Percentiles rank a stretch among this genome's conserved stretches.
Evolutionary conservation across 2,329 filamentous ascomycete species (phyloP).

Genomic region (Incumbomyces lentus): DNA sequence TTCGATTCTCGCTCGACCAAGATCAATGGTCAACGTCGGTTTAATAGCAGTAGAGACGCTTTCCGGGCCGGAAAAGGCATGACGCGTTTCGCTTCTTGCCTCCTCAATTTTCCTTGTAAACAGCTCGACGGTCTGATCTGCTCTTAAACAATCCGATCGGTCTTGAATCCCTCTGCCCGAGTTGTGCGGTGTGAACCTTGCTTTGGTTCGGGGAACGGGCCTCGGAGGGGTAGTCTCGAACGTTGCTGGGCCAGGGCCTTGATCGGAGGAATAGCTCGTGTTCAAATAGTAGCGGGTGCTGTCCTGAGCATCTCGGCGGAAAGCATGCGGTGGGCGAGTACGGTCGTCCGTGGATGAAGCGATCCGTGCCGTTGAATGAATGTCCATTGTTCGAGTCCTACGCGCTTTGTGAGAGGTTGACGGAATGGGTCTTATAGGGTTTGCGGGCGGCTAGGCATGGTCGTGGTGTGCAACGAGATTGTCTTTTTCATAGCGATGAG

Average conservation of each 20-base stretch:
- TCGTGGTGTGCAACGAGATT: too few relatives aligned
- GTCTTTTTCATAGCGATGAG: too few relatives aligned
- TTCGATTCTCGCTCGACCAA: conserved; percentile 40
- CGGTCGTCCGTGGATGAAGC: conserved; percentile 15
- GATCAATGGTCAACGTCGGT: conserved; percentile 41
- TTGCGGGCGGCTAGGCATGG: too few relatives aligned
- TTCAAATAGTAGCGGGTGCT: background rate
- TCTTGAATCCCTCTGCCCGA: conserved; percentile 12
- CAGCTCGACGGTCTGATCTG: conserved; percentile 37
- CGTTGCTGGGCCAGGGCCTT: conserved; percentile 4
- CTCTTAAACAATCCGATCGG: conserved; percentile 17
- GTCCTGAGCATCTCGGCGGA: conserved; percentile 11
- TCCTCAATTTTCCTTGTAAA: conserved; percentile 36
- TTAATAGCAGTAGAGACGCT: conserved; percentile 36
- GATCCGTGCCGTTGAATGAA: conserved; percentile 6
- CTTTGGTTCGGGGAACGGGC: background rate
- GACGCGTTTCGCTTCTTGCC: conserved; percentile 37
- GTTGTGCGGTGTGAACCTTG: conserved; percentile 10
- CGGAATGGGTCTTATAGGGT: too few relatives aligned
- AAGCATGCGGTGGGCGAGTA: conserved; percentile 11
- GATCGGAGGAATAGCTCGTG: conserved; percentile 4
- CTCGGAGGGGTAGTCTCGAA: conserved; percentile 2
- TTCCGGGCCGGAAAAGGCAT: conserved; percentile 36
- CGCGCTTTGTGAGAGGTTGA: too few relatives aligned
- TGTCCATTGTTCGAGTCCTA: conserved; percentile 12